phyloP scores from a whole-genome alignment of 768 basidiomycete species.

The Trametes cingulata region DNA sequence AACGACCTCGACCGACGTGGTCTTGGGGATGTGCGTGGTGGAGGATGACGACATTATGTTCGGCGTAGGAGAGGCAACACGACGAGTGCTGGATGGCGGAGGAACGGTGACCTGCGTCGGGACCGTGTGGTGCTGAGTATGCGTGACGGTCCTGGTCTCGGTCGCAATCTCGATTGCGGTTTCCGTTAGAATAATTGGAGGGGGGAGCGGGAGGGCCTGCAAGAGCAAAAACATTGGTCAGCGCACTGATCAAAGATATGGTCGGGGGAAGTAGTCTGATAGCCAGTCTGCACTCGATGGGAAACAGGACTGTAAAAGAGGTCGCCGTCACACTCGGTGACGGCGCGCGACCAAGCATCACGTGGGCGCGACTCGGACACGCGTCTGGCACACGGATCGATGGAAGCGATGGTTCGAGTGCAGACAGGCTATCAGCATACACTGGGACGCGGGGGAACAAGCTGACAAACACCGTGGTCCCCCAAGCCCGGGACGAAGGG shows the following conservation, averaged over 20 bases:
- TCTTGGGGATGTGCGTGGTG: constrained; percentile 62
- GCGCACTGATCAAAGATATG: constrained; percentile 20
- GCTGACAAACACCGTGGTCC: constrained; percentile 69
- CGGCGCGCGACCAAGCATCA: constrained; percentile 36
- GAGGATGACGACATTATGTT: constrained; percentile 58
- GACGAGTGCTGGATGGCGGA: constrained; percentile 76
- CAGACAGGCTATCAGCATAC: constrained; percentile 37
- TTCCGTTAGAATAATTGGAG: constrained; percentile 48
- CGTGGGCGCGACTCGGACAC: constrained; percentile 36
- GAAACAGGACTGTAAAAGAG: no score
- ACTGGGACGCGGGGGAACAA: constrained; percentile 73
- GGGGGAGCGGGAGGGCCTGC: constrained; percentile 44
- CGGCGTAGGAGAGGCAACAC: constrained; percentile 71
- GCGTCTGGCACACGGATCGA: constrained; percentile 37
- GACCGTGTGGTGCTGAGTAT: constrained; percentile 37
- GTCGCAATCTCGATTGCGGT: constrained; percentile 54
- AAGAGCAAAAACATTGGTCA: constrained; percentile 21
- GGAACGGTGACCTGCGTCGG: constrained; percentile 56
- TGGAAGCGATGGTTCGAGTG: constrained; percentile 20
- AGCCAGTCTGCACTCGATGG: constrained; percentile 25
- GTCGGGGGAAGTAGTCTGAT: constrained; percentile 36
- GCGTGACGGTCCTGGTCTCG: constrained; percentile 51
- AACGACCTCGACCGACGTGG: constrained; percentile 67
- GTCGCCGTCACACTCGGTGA: constrained; percentile 15
- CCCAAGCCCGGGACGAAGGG: constrained; percentile 91